These are phyloP conservation scores for Penicillium glabrum DNA, from an alignment of 2,329 filamentous ascomycete genomes.

Conservation along the genomic window DNA sequence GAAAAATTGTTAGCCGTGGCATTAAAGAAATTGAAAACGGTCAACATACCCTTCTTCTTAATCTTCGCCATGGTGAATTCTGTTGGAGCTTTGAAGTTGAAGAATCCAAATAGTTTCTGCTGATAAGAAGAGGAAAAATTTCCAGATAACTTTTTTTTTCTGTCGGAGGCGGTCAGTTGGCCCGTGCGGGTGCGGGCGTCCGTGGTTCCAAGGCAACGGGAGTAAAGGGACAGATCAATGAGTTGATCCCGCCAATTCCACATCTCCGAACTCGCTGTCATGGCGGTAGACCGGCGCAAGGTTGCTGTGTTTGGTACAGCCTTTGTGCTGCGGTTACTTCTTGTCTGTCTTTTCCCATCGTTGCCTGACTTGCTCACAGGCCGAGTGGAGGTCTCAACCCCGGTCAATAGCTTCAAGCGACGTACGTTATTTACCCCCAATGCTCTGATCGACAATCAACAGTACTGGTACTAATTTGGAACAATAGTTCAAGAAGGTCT, in stretches of 20 bases:
- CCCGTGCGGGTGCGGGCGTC: conserved; percentile 31
- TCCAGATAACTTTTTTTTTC: conserved; percentile 39
- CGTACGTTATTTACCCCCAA: conserved; percentile 50
- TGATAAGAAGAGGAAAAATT: conserved; percentile 40
- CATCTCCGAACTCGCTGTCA: conserved; percentile 25
- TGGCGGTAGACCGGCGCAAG: conserved; percentile 60
- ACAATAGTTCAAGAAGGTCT: conserved; percentile 85
- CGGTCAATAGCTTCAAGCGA: conserved; percentile 97
- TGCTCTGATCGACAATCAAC: not conserved
- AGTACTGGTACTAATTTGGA: conserved; percentile 5
- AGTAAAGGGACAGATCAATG: conserved; percentile 2
- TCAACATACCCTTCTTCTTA: conserved; percentile 76
- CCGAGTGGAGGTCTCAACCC: conserved; percentile 94
- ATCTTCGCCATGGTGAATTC: conserved; percentile 64
- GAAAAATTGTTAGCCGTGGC: conserved; percentile 15
- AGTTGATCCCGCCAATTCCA: not conserved
- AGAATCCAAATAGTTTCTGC: conserved; percentile 23
- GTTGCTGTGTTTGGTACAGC: conserved; percentile 72
- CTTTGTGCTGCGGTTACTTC: conserved; percentile 72
- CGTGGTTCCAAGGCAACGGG: conserved; percentile 10
- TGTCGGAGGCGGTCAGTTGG: conserved; percentile 24
- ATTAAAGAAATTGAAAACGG: not conserved
- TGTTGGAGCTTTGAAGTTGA: conserved; percentile 12
- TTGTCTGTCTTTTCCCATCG: conserved; percentile 78
- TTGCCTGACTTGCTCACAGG: conserved; percentile 83